Evolutionary conservation across 192 early-diverging fungal genomes (phyloP).

Genomic region (Gaertneriomyces sp.): DNA sequence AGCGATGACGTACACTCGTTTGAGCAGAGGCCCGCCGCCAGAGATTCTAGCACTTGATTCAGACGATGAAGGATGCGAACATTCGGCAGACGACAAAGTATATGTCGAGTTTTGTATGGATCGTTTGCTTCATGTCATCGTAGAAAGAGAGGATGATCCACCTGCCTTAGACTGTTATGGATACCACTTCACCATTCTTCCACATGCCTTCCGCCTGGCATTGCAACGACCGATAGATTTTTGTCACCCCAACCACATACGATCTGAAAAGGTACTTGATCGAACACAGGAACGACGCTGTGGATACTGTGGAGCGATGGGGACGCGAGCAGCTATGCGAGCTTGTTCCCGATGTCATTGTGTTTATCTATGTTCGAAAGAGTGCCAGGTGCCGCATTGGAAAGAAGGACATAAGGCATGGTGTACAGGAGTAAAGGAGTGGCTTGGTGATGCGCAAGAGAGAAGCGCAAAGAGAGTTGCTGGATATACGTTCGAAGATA

Average conservation of each 20-base stretch:
- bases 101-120: constrained; percentile 27
- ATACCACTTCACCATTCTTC: constrained; percentile 13
- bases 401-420: constrained; percentile 11
- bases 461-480: too few relatives aligned
- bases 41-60: background rate
- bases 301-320: constrained; percentile 13
- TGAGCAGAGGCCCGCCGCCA: background rate
- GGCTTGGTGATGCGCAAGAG: too few relatives aligned
- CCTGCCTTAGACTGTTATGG: constrained; percentile 24
- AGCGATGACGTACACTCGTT: background rate
- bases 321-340: background rate
- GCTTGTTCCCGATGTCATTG: constrained; percentile 4
- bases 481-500: too few relatives aligned
- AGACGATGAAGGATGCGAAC: background rate
- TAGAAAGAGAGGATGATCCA: background rate
- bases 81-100: background rate
- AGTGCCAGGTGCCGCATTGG: constrained; percentile 19
- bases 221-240: constrained; percentile 1
- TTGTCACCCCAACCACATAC: constrained; percentile 1
- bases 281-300: constrained; percentile 16
- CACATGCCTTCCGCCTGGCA: background rate
- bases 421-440: background rate
- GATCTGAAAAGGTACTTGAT: background rate
- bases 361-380: constrained; percentile 7
- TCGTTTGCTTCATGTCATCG: constrained; percentile 5